Base-by-base conservation (phyloP, 768 basidiomycete species). In the Sporobolomyces roseus region DNA sequence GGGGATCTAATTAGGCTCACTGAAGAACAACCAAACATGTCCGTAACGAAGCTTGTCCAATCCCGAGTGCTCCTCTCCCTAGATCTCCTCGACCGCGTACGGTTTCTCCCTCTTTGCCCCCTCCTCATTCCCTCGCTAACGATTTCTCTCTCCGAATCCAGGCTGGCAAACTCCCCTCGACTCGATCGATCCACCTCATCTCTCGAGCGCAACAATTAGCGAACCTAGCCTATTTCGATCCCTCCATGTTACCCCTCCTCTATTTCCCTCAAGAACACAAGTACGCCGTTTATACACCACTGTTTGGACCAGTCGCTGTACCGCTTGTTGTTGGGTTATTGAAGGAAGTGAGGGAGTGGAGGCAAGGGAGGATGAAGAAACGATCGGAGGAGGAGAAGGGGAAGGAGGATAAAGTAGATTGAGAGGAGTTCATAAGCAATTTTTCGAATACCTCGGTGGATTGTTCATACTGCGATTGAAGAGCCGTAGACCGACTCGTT, bases 191-290 rank as follows among this genome's bases (percentile, higher is more conserved):
- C 91, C 50, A 78, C 78, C 32, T 81, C 76, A 90, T 90, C 2
- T 82, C 84, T 19, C 78, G 81, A 63, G 89, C 91, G 0, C 78
- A 86, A 52, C 82, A 82, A 0, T 81, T 87, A 41, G 84, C 91
- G 16, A 90, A 88, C 2, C 84, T 87, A 48, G 94, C 96, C 5
- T 98, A 96, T 82, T 98, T 96, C 81, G 90, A 92, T 78, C 96
- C 94, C 0, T 90, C 89, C 25, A 96, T 98, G 93, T 80, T 98
- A 74, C 93, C 91, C 19, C 80, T 97, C 77, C 82, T 99, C 27
- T 99, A 99, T 79, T 98, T 98, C 80, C 96, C 96, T 27, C 87
- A 91, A 25, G 96, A 98, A 77, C 96, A 98, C 81, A 97, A 90
- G 77, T 93, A 92, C 78, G 93, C 93, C 3, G 91, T 99, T 13